Base-by-base conservation (phyloP, 495 filamentous ascomycete species). In the Choiromyces venosus region DNA sequence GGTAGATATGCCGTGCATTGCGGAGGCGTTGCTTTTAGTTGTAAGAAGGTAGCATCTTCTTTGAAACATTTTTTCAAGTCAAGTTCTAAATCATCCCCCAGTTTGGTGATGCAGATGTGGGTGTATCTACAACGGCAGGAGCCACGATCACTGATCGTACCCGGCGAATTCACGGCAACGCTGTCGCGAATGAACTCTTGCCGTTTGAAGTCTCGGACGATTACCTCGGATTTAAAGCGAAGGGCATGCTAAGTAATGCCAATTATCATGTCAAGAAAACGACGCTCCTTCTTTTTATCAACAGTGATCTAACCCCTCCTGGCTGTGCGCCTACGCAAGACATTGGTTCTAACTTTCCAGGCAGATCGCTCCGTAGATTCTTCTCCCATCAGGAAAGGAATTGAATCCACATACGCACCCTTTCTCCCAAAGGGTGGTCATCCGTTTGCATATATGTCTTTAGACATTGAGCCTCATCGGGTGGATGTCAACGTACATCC, bases 401-500 rank as follows among this genome's bases (percentile, higher is more conserved):
- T 99, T 25, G 96, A 98, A 82, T 92, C 95, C 82, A 94, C 91
- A 21, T 99, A 98, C 79, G 88, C 92, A 9, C 84, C 87, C 7
- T 99, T 97, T 74, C 86, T 99, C 3, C 96, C 96, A 1, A 99
- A 98, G 82, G 93, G 91, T 33, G 93, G 94, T 14, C 95, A 97
- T 81, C 96, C 96, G 0, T 98, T 97, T 82, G 84, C 93, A 65
- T 99, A 98, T 80, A 86, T 99, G 38, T 95, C 91, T 77, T 85
- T 99, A 1, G 92, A 97, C 71, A 94, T 99, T 74, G 94, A 98
- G 73, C 95, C 96, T 12, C 88, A 91, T 52, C 88, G 94, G 19
- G 93, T 99, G 4, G 96, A 99, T 82, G 96, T 99, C 79, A 99
- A 99, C 79, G 90, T 99, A 0, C 96, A 99, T 81, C 96, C 96